Evolutionary conservation across 2,329 filamentous ascomycete genomes (phyloP), one percentile per base, ranked within the genome.

Genomic region (Stachybotrys echinatus): DNA sequence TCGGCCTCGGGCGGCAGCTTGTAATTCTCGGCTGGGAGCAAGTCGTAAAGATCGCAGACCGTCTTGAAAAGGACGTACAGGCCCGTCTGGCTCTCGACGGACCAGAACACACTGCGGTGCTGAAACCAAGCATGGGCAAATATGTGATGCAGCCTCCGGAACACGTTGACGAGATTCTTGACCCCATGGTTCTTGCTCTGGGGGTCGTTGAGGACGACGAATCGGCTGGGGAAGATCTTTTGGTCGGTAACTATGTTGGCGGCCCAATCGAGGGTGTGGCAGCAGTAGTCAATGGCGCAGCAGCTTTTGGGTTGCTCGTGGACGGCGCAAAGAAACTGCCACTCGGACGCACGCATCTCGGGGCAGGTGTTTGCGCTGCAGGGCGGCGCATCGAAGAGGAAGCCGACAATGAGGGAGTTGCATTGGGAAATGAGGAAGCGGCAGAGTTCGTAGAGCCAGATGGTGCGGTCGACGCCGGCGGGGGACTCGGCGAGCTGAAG

Each of bases 41-140:
- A 77, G 58, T 87, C 86, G 68, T 96, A 96, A 59, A 87, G 79
- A 66, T 99, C 94, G 68, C 92, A 97, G 20, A 97, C 92, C 0
- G 88, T 94, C 77, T 96, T 97, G 78, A 97, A 99, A 62, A 99
- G 87, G 51, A 95, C 83, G 66, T 99, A 99, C 12, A 99, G 74
- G 1, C 94, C 94, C n/a, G 89, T 90, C 65, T 91, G 84, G 10
- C 83, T 82, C 71, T 99, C 94, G 2, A 97, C 87, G 39, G 88
- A 84, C 91, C 92, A 97, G 68, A 97, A 99, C 48, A 96, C 89
- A 49, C 88, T 87, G 43, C 92, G 83, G 68, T 99, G 94, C 71
- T 96, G 91, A 68, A 96, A 99, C 94, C 94, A 99, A 7, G 94
- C 94, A 66, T 99, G 94, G 44, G 94, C 94, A 65, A 97, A 99